These are phyloP conservation scores for Rhexocercosporidium sp. DNA, from an alignment of 2,329 filamentous ascomycete genomes.

Conservation along the genomic window DNA sequence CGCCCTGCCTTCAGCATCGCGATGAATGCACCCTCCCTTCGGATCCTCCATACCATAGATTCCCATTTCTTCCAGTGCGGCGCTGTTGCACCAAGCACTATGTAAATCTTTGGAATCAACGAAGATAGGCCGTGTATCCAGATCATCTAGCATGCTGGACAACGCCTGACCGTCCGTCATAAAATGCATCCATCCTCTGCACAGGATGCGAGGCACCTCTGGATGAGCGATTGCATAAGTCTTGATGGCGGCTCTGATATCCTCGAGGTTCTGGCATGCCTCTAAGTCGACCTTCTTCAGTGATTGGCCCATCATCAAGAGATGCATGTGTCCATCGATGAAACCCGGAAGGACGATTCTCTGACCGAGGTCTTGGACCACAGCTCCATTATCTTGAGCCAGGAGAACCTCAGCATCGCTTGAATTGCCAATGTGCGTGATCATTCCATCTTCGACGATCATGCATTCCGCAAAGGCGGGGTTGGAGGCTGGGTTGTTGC, in stretches of 20 bases:
- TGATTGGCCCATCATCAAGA: constrained; percentile 59
- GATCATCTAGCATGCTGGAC: constrained; percentile 56
- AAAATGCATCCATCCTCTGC: constrained; percentile 60
- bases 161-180: constrained; percentile 58
- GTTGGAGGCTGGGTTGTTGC: neutral
- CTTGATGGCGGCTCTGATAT: constrained; percentile 54
- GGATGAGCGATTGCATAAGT: constrained; percentile 53
- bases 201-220: constrained; percentile 52
- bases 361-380: constrained; percentile 45
- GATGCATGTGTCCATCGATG: constrained; percentile 63
- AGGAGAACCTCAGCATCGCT: constrained; percentile 39
- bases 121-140: constrained; percentile 57
- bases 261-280: constrained; percentile 51
- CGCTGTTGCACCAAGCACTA: constrained; percentile 60
- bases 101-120: constrained; percentile 63
- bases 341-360: constrained; percentile 58
- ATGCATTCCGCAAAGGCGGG: constrained; percentile 46
- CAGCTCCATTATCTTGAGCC: constrained; percentile 11
- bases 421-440: constrained; percentile 45
- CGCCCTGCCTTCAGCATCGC: constrained; percentile 52
- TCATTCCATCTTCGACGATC: constrained; percentile 53
- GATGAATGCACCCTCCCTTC: constrained; percentile 54
- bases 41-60: constrained; percentile 36
- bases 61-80: constrained; percentile 56
- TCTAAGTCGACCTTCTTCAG: constrained; percentile 56